Percentiles rank a stretch among this genome's conserved stretches.
These are phyloP conservation scores for Bauhinia variegata DNA, from an alignment of 306 rosid species.

Conservation along the genomic window DNA sequence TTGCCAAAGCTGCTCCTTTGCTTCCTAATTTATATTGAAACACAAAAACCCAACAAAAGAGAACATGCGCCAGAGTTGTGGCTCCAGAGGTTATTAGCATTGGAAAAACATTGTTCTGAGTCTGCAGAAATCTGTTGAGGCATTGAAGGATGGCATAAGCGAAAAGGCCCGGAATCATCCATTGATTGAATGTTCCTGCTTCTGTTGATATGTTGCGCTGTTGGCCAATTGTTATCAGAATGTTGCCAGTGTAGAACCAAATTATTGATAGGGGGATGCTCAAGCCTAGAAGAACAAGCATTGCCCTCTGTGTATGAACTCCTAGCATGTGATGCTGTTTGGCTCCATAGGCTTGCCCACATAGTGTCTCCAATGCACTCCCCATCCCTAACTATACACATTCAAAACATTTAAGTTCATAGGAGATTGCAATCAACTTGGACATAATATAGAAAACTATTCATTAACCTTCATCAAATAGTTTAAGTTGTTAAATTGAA, in stretches of 20 bases:
- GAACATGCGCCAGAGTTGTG: slow-evolving; percentile 50
- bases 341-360: slow-evolving; percentile 69
- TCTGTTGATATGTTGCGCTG: slow-evolving; percentile 46
- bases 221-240: slow-evolving; percentile 51
- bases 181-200: slow-evolving; percentile 50
- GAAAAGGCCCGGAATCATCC: slow-evolving; percentile 59
- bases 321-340: slow-evolving; percentile 61
- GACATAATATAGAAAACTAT: too few relatives aligned
- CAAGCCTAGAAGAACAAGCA: slow-evolving; percentile 45
- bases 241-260: slow-evolving; percentile 49
- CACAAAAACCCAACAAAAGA: slow-evolving; percentile 56
- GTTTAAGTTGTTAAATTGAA: too few relatives aligned
- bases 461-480: too few relatives aligned
- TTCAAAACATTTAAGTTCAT: slow-evolving; percentile 7
- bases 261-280: slow-evolving; percentile 50
- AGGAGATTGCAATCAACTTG: slow-evolving; percentile 1
- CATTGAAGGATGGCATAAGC: slow-evolving; percentile 54
- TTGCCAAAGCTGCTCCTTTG: slow-evolving; percentile 65
- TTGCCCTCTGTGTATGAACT: slow-evolving; percentile 56
- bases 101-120: slow-evolving; percentile 63
- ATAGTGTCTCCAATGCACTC: slow-evolving; percentile 64
- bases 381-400: slow-evolving; percentile 57
- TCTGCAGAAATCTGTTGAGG: slow-evolving; percentile 61
- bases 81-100: slow-evolving; percentile 57
- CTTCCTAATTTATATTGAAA: slow-evolving; percentile 44